Evolutionary conservation across 2,329 filamentous ascomycete species (phyloP).

Genomic region (Ambrosiella cleistominuta): DNA sequence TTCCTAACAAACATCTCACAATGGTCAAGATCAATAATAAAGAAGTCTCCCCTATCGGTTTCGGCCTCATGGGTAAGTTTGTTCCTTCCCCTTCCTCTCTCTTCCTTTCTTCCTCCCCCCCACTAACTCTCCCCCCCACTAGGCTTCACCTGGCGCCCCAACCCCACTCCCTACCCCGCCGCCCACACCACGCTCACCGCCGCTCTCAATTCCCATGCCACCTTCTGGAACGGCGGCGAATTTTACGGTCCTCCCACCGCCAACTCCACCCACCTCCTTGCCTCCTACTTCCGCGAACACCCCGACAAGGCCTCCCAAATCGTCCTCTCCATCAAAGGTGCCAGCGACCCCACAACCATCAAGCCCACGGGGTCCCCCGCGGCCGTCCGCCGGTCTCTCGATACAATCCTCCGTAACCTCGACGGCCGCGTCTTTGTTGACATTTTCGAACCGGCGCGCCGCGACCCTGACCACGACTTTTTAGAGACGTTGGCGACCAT

Average conservation of each 20-base stretch:
- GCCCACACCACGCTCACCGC: slow-evolving; percentile 38
- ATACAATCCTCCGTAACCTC: slow-evolving; percentile 33
- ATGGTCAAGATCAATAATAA: slow-evolving; percentile 25
- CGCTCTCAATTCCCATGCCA: slow-evolving; percentile 28
- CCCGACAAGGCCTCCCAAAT: slow-evolving; percentile 46
- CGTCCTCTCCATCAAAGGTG: slow-evolving; percentile 46
- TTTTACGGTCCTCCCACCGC: slow-evolving; percentile 43
- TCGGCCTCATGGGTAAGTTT: slow-evolving; percentile 34
- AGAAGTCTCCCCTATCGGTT: slow-evolving; percentile 32
- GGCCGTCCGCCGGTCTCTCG: slow-evolving; percentile 37
- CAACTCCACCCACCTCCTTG: slow-evolving; percentile 41
- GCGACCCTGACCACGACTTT: slow-evolving; percentile 32
- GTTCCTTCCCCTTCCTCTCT: neutral
- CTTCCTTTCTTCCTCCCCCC: neutral
- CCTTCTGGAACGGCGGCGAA: slow-evolving; percentile 45
- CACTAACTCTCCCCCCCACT: neutral
- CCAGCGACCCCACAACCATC: slow-evolving; percentile 21
- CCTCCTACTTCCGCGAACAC: slow-evolving; percentile 44
- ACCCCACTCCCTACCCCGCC: slow-evolving; percentile 26
- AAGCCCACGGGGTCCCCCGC: slow-evolving; percentile 34
- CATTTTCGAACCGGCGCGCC: slow-evolving; percentile 40
- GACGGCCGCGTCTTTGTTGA: slow-evolving; percentile 43
- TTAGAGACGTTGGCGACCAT: slow-evolving; percentile 27
- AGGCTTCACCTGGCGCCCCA: slow-evolving; percentile 28
- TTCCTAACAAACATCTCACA: neutral